Conservation (phyloP, 2,329 filamentous ascomycete genomes). For the Didymella arachidicola region DNA sequence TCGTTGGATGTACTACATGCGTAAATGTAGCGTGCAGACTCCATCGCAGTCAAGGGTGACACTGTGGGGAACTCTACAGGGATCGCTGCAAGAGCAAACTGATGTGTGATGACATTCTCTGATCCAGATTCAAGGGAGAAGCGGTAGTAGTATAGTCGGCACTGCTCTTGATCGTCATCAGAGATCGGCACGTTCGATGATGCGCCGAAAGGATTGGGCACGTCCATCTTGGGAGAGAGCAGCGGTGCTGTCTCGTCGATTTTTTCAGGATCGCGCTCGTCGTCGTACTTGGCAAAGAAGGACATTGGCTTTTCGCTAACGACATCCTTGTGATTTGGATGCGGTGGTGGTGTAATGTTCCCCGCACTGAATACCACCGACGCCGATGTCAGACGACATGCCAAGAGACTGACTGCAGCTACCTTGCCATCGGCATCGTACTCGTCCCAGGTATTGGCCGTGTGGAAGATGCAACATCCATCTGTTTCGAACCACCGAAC, state of each 20-base stretch:
- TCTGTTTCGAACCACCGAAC: constrained; percentile 73
- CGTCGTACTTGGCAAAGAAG: constrained; percentile 57
- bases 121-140: constrained; percentile 58
- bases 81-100: constrained; percentile 70
- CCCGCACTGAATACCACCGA: constrained; percentile 71
- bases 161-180: constrained; percentile 67
- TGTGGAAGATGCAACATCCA: constrained; percentile 75
- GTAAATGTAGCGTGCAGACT: constrained; percentile 67
- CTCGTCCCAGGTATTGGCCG: constrained; percentile 74
- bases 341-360: constrained; percentile 64
- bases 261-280: constrained; percentile 37
- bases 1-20: constrained; percentile 68
- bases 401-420: constrained; percentile 67
- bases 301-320: constrained; percentile 52
- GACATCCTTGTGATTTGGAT: constrained; percentile 36
- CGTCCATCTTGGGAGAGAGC: constrained; percentile 8
- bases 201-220: constrained; percentile 17
- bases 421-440: constrained; percentile 42
- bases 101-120: constrained; percentile 60
- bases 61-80: constrained; percentile 74
- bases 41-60: constrained; percentile 64
- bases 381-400: constrained; percentile 71
- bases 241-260: constrained; percentile 37
- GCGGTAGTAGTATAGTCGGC: constrained; percentile 73
- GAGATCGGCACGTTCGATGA: constrained; percentile 34